Evolutionary conservation across 345 rosid species (phyloP), one percentile per base, ranked within the genome.

Genomic region (Linum trigynum): DNA sequence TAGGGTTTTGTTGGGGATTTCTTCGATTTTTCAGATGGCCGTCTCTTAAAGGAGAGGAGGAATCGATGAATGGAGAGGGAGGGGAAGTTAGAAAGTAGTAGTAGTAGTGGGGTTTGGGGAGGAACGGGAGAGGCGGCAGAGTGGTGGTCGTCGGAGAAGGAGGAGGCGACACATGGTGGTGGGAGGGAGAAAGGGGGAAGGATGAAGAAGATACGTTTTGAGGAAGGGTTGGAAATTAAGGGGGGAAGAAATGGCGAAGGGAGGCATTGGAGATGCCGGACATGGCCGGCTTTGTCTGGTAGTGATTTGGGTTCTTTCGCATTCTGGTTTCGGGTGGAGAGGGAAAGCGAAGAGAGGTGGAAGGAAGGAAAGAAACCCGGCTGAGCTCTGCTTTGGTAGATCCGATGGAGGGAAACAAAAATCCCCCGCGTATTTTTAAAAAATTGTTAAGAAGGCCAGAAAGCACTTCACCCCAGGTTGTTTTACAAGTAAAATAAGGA

Each of bases 261-360:
- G 50, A 32, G 67, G 43, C 56, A 45, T 14, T 65, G 61, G 73
- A 61, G 2, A 37, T 66, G 84, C 87, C 88, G 82, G 60, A 82
- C 67, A 16, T 38, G 67, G 86, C 76, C 91, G 75, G 86, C 88
- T 39, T 65, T 43, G 67, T 67, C 67, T 74, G 66, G 35, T 45
- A 40, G 60, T 37, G 37, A 42, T 48, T 51, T 42, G 7, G 45
- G 32, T 41, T 53, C 60, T 55, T 63, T 43, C 15, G 39, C 51
- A 16, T 38, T 62, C 37, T 55, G 56, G 11, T 48, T 41, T n/a
- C 3, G 55, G 8, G 7, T 38, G 1, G n/a, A 48, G 48, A 5
- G 60, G 4, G 50, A 64, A 42, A 65, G 45, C 14, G 45, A 11
- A 39, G 42, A 65, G 68, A 41, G 36, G 32, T 51, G 50, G 67